These are phyloP conservation scores for Solanum medicagineum DNA, from an alignment of 257 asterid genomes.

Conservation along the genomic window DNA sequence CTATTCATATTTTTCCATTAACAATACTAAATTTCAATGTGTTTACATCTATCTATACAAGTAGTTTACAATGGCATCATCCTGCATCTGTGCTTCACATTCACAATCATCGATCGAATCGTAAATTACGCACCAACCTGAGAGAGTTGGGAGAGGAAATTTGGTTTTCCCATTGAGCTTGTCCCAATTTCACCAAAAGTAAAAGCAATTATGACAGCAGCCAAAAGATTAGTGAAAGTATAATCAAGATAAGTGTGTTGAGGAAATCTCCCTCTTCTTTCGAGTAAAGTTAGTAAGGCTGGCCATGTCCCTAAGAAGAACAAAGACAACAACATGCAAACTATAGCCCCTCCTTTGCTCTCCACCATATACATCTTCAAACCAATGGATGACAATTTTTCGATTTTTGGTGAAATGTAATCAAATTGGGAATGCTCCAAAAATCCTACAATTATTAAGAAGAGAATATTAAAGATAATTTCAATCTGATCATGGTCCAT, in stretches of 20 bases:
- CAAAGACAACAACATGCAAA: slow-evolving; percentile 66
- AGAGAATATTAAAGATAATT: background rate
- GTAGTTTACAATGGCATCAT: background rate
- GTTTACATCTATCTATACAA: background rate
- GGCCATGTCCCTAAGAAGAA: slow-evolving; percentile 96
- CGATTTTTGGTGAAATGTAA: background rate
- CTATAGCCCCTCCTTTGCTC: slow-evolving; percentile 94
- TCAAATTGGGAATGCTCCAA: slow-evolving; percentile 16
- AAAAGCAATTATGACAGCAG: slow-evolving; percentile 81
- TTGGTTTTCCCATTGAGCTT: slow-evolving; percentile 37
- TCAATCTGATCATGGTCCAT: background rate
- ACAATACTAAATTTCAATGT: background rate
- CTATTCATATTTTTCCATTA: background rate
- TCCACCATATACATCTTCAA: slow-evolving; percentile 77
- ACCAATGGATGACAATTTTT: background rate
- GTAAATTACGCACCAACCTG: slow-evolving; percentile 28
- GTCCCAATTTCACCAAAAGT: slow-evolving; percentile 77
- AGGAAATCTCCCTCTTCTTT: slow-evolving; percentile 88
- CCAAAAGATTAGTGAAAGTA: slow-evolving; percentile 70
- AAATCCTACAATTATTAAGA: slow-evolving; percentile 15
- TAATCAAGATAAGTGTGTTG: slow-evolving; percentile 93
- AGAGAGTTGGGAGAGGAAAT: slow-evolving; percentile 58
- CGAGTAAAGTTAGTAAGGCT: slow-evolving; percentile 70
- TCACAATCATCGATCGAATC: background rate
- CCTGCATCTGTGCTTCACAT: background rate